Evolutionary conservation across 164 flowering plant species (phyloP).

Genomic region (Umbellularia californica): DNA sequence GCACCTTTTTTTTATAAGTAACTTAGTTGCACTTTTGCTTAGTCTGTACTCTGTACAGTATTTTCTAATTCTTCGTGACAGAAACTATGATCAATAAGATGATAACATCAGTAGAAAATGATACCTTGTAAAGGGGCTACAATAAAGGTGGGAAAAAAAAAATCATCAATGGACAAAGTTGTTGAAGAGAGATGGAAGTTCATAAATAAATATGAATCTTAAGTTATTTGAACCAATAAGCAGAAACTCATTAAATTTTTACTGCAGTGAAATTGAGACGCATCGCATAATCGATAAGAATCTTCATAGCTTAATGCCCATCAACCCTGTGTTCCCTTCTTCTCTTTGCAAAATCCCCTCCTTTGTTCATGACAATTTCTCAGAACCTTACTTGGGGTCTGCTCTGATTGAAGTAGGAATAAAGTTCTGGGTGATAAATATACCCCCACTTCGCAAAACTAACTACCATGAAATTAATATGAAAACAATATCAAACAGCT

Average conservation of each 20-base stretch:
- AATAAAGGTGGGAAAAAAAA: not conserved
- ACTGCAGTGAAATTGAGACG: not conserved
- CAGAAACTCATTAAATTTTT: no score
- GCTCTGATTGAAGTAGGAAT: not conserved
- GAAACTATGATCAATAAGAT: no score
- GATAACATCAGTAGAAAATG: not conserved
- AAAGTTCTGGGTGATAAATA: not conserved
- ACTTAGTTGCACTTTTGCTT: not conserved
- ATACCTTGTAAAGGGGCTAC: not conserved
- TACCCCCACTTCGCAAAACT: no score
- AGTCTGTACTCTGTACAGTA: not conserved
- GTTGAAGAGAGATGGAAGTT: no score
- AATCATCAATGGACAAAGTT: no score
- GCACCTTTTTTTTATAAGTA: no score
- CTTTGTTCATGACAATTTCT: not conserved
- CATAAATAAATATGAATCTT: no score
- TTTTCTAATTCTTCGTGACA: not conserved
- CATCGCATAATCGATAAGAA: not conserved
- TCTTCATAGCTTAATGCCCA: not conserved
- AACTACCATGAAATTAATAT: no score
- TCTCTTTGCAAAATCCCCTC: not conserved
- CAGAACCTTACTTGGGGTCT: no score
- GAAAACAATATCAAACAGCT: no score
- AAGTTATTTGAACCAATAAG: no score
- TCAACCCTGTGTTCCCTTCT: not conserved